Base-by-base conservation (phyloP, 2,329 filamentous ascomycete species). In the Plectosphaerella plurivora region DNA sequence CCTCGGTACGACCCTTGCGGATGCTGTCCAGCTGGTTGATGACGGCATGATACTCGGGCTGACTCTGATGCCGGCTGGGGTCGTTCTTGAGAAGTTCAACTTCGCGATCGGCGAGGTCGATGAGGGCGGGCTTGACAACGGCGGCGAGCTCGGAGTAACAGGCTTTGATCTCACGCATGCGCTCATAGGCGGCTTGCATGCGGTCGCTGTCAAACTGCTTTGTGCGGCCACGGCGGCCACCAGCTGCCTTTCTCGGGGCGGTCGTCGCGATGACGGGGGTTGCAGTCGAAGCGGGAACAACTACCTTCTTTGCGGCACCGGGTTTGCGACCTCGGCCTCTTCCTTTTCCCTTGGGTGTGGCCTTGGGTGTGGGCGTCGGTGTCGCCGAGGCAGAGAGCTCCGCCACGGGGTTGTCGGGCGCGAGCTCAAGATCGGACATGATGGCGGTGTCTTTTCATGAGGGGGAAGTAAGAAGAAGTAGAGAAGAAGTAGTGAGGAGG, bases 141-240 rank as follows among this genome's bases (percentile, higher is more conserved):
- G 81, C 78, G 53, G 82, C 77, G 49, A 89, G 78, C 53, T 78
- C 73, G n/a, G 82, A 77, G 66, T 82, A 89, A 22, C 76, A 75
- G 52, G 82, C 81, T 66, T 86, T 86, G 60, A 89, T 73, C 59
- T 87, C 79, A 58, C 86, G 77, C 63, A 86, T 82, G 51, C 87
- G 83, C 64, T 84, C 81, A 58, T 82, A 79, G 52, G 77, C 75
- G 49, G 79, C 80, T 63, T 84, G 81, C 50, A 78, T 75, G 56
- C 73, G 76, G 56, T 73, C 69, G 57, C 79, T 75, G 54, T 74
- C 69, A 60, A 82, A 83, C 60, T 75, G 75, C 68, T 83, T 83
- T 65, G 77, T 75, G 52, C 79, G 76, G 55, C 77, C 76, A 56
- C 77, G 73, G 53, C 76, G 68, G 50, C 66, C 67, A 25, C 61